Conservation (phyloP, 805 yeast genomes). For the Wickerhamiella musiphila region DNA sequence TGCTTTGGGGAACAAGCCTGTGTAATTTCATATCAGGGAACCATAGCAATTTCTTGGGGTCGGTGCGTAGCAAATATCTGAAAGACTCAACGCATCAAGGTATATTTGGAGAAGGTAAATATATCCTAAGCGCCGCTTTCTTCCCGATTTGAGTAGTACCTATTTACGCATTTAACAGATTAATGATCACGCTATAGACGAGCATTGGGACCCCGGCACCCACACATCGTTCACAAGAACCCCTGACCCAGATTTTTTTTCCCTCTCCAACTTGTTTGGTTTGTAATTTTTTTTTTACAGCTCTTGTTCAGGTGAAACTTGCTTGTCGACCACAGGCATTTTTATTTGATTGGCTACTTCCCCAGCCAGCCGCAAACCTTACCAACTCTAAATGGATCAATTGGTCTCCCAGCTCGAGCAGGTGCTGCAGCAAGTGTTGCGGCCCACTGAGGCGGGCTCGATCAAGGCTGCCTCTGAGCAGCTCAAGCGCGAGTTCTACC, state of each 20-base stretch:
- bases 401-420: slow-evolving; percentile 56
- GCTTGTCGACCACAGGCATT: not conserved
- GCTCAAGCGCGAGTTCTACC: slow-evolving; percentile 58
- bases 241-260: not conserved
- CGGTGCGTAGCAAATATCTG: too few species aligned
- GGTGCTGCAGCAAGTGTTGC: slow-evolving; percentile 58
- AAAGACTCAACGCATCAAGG: too few species aligned
- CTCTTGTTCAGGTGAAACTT: not conserved
- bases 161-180: too few species aligned
- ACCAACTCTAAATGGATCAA: slow-evolving; percentile 7
- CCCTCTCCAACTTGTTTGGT: not conserved
- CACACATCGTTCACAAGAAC: not conserved
- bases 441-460: slow-evolving; percentile 55
- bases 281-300: not conserved
- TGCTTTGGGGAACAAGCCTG: too few species aligned
- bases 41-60: too few species aligned
- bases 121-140: too few species aligned
- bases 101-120: too few species aligned
- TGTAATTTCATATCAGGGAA: too few species aligned
- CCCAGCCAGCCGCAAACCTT: not conserved
- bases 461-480: slow-evolving; percentile 69
- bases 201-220: too few species aligned
- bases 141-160: too few species aligned
- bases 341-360: not conserved
- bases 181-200: too few species aligned